A percentile compares a stretch with the other conserved stretches of the same genome.
Conservation (phyloP, 2,329 filamentous ascomycete species). For the Metarhizium robertsii region DNA sequence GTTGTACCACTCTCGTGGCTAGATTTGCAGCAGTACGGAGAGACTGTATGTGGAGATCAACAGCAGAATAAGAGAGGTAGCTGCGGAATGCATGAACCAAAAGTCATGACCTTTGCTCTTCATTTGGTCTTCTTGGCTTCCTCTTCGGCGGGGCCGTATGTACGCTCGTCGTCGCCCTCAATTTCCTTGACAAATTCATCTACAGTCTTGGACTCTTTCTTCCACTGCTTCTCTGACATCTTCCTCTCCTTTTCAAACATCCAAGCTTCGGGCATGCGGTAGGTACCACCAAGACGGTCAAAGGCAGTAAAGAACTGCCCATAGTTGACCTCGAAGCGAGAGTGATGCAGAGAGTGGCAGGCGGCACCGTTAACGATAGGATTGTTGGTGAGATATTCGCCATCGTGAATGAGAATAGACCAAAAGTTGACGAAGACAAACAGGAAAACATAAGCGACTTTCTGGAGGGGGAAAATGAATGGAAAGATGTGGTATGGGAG, state of each 20-base stretch:
- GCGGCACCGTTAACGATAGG: constrained; percentile 91
- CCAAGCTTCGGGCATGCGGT: constrained; percentile 75
- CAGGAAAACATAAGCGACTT: constrained; percentile 74
- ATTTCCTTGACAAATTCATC: constrained; percentile 69
- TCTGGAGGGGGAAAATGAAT: constrained; percentile 86
- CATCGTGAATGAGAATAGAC: constrained; percentile 94
- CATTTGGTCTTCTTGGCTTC: constrained; percentile 8
- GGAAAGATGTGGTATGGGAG: constrained; percentile 90
- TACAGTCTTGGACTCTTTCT: constrained; percentile 66
- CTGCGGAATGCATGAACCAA: not conserved
- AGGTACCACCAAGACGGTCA: constrained; percentile 81
- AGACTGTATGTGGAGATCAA: not conserved
- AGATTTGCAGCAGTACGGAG: not conserved
- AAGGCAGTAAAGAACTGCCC: constrained; percentile 76
- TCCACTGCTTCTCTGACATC: constrained; percentile 74
- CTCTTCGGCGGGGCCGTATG: constrained; percentile 25
- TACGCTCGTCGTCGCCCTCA: constrained; percentile 43
- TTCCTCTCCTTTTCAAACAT: constrained; percentile 79
- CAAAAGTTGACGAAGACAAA: constrained; percentile 95
- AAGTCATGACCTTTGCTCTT: not conserved
- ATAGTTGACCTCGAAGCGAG: constrained; percentile 57
- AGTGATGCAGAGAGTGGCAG: constrained; percentile 74
- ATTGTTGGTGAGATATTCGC: constrained; percentile 85
- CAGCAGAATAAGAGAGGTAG: no score
- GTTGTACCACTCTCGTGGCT: not conserved